Percentiles rank a stretch among this genome's conserved stretches.
Evolutionary conservation across 495 filamentous ascomycete genomes (phyloP).

Genomic region (Collariella sp.): DNA sequence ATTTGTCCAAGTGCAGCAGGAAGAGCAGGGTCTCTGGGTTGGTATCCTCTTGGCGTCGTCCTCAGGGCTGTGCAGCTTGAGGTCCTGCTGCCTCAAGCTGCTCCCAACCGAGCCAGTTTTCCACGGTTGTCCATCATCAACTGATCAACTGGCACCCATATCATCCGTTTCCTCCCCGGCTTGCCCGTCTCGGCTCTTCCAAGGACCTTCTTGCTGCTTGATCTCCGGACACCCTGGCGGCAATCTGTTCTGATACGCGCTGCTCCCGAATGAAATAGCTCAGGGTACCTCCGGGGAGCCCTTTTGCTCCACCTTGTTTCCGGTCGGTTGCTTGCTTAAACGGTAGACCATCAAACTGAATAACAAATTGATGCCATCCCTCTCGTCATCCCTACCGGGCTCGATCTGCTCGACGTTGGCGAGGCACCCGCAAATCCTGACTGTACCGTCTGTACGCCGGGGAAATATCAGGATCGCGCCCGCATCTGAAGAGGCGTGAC

Average conservation of each 20-base stretch:
- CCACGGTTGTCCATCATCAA: constrained; percentile 1
- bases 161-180: constrained; percentile 10
- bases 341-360: constrained; percentile 14
- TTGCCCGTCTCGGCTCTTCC: constrained; percentile 14
- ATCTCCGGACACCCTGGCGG: constrained; percentile 24
- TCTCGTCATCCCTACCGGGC: constrained; percentile 3
- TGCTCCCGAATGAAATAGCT: constrained; percentile 32
- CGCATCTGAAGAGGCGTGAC: constrained; percentile 10
- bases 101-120: constrained; percentile 2
- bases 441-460: background rate
- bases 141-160: constrained; percentile 11
- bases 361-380: constrained; percentile 20
- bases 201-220: constrained; percentile 12
- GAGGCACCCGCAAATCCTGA: constrained; percentile 2
- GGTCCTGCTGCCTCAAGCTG: constrained; percentile 2
- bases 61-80: constrained; percentile 8
- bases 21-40: no score
- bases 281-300: constrained; percentile 15
- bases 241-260: constrained; percentile 36
- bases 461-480: background rate
- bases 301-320: constrained; percentile 28
- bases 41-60: constrained; percentile 8
- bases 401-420: constrained; percentile 1
- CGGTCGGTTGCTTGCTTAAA: constrained; percentile 26
- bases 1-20: constrained; percentile 6